Conservation (phyloP, 169 alveolate species). For the Eimeria praecox region DNA sequence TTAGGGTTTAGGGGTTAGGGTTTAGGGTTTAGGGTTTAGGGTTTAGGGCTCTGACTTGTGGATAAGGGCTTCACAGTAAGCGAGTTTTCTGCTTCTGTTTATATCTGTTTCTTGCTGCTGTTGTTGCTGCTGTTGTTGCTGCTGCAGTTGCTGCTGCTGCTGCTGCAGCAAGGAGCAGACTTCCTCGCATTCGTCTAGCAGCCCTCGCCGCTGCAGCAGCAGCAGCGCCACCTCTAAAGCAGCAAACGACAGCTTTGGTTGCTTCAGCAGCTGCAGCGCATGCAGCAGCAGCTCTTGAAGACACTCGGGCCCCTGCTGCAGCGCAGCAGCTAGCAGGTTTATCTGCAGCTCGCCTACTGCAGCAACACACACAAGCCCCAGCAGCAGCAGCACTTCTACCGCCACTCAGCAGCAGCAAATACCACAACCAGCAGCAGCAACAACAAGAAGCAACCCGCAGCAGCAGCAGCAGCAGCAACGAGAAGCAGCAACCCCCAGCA, state of each 20-base stretch:
- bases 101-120: background rate
- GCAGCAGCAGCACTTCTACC: background rate
- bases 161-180: conserved; percentile 22
- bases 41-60: conserved; percentile 10
- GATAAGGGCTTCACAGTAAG: conserved; percentile 32
- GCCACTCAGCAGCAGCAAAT: background rate
- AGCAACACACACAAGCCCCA: background rate
- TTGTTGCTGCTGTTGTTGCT: background rate
- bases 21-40: background rate
- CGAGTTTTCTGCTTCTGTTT: background rate
- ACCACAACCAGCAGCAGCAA: background rate
- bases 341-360: conserved; percentile 52
- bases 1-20: background rate
- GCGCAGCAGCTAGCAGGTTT: conserved; percentile 37
- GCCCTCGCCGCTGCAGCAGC: conserved; percentile 30
- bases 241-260: background rate
- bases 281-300: conserved; percentile 17
- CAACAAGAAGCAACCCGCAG: background rate
- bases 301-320: conserved; percentile 31
- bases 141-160: conserved; percentile 28
- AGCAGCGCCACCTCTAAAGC: conserved; percentile 29
- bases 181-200: conserved; percentile 13
- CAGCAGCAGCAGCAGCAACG: background rate
- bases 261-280: conserved; percentile 22
- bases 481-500: too few species aligned